Conservation (phyloP, 2,329 filamentous ascomycete species). For the Botrytis deweyae region DNA sequence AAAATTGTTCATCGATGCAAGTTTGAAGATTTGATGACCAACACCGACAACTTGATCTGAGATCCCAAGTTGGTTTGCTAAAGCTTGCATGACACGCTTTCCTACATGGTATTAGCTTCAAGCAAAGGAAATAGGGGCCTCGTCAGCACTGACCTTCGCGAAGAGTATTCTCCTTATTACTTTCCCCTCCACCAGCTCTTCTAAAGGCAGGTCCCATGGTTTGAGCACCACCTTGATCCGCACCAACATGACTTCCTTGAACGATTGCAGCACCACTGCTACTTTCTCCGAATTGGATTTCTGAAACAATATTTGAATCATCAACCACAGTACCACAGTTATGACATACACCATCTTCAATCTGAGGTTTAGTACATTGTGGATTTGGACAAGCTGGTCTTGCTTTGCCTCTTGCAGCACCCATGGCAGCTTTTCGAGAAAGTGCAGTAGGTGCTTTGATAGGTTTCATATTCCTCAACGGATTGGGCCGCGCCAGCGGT, state of each 20-base stretch:
- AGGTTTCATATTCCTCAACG: slow-evolving; percentile 27
- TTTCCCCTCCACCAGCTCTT: slow-evolving; percentile 57
- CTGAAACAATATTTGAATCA: slow-evolving; percentile 85
- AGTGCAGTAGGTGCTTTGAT: slow-evolving; percentile 31
- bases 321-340: slow-evolving; percentile 83
- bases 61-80: slow-evolving; percentile 59
- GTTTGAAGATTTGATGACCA: slow-evolving; percentile 72
- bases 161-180: slow-evolving; percentile 59
- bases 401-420: slow-evolving; percentile 21
- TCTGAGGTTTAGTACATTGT: slow-evolving; percentile 58
- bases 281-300: slow-evolving; percentile 88
- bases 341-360: slow-evolving; percentile 69
- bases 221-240: slow-evolving; percentile 65
- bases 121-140: neutral
- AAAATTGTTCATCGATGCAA: slow-evolving; percentile 72
- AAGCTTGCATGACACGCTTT: slow-evolving; percentile 58
- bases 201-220: slow-evolving; percentile 62
- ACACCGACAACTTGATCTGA: slow-evolving; percentile 62
- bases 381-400: slow-evolving; percentile 54
- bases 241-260: slow-evolving; percentile 83
- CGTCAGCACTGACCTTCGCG: slow-evolving; percentile 44
- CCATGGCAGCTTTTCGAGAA: slow-evolving; percentile 27
- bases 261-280: slow-evolving; percentile 83
- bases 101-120: slow-evolving; percentile 27
- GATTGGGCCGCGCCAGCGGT: slow-evolving; percentile 25